Base-by-base conservation (phyloP, 2,329 filamentous ascomycete species). In the Curvularia hawaiiensis region DNA sequence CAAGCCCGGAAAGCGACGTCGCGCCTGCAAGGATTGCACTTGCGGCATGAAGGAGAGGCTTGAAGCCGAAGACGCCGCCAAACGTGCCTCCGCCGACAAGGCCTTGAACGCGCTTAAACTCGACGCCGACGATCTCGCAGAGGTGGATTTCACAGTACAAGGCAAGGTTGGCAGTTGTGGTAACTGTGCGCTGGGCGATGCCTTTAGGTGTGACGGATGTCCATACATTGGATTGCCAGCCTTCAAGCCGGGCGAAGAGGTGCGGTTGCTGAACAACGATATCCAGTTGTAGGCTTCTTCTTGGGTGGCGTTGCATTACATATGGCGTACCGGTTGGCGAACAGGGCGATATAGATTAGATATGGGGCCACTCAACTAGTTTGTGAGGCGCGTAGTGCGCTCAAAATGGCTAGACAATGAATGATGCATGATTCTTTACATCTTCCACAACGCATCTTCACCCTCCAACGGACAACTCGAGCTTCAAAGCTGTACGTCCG, bases 21-120 rank as follows among this genome's bases (percentile, higher is more conserved):
- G 93, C 61, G 92, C 95, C 56, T 99, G 95, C 83, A 98, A 99
- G 79, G 95, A 99, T 81, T 99, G 95, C 82, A 94, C 91, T 9
- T 99, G 95, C 74, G 95, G 95, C 50, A 86, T 99, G 26, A 92
- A 93, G 24, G 87, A 95, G 75, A 87, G 89, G 60, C 79, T 98
- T 50, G 90, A 92, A 68, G 89, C 88, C n/a, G 92, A 98, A 80
- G 95, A 98, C 77, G 82, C 82, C 43, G 83, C 83, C 8, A 88
- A 86, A 70, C 84, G 91, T 55, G 79, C 80, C 8, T 79, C 83
- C 22, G 90, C 90, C 31, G 89, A 92, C 70, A 79, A 80, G 46
- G 79, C 79, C 3, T 82, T 91, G 47, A 85, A 88, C 71, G 82
- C 87, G 20, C 80, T 92, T 61, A 91, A 90, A 78, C 82, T 97